Conservation (phyloP, 2,329 filamentous ascomycete genomes). For the Escovopsis sp. region DNA sequence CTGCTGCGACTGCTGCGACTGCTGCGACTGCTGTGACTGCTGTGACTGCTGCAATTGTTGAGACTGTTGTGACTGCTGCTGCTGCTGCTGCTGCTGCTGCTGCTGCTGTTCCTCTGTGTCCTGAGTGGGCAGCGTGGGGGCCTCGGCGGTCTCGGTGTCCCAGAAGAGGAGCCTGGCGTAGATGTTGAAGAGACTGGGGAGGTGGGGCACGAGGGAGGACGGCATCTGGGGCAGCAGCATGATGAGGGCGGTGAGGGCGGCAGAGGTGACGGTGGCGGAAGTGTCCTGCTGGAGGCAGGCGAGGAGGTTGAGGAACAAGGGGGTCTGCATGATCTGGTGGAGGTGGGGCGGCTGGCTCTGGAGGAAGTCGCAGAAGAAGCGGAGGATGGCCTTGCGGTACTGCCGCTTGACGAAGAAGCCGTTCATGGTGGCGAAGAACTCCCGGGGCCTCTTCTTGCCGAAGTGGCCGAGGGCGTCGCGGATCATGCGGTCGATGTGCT, state of each 20-base stretch:
- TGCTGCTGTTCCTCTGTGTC: conserved; percentile 15
- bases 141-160: conserved; percentile 39
- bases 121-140: conserved; percentile 21
- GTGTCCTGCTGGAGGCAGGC: conserved; percentile 64
- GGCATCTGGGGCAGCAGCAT: conserved; percentile 78
- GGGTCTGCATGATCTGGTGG: conserved; percentile 55
- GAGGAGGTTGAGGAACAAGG: conserved; percentile 55
- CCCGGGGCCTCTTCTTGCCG: conserved; percentile 55
- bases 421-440: conserved; percentile 51
- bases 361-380: conserved; percentile 57
- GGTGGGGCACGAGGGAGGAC: conserved; percentile 48
- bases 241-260: conserved; percentile 58
- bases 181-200: conserved; percentile 27
- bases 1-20: conserved; percentile 16
- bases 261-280: conserved; percentile 60
- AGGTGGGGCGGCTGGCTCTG: conserved; percentile 66
- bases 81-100: conserved; percentile 22
- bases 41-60: conserved; percentile 23
- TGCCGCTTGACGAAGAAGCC: conserved; percentile 48
- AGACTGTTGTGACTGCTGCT: conserved; percentile 2
- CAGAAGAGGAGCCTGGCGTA: conserved; percentile 63
- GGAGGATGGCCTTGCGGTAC: conserved; percentile 47
- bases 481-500: conserved; percentile 34
- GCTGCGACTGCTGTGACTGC: conserved; percentile 28
- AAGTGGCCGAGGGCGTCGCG: conserved; percentile 38